A percentile compares a stretch with the other conserved stretches of the same genome.
These are phyloP conservation scores for Flaveria ramosissima DNA, from an alignment of 129 eudicot genomes.

Conservation along the genomic window DNA sequence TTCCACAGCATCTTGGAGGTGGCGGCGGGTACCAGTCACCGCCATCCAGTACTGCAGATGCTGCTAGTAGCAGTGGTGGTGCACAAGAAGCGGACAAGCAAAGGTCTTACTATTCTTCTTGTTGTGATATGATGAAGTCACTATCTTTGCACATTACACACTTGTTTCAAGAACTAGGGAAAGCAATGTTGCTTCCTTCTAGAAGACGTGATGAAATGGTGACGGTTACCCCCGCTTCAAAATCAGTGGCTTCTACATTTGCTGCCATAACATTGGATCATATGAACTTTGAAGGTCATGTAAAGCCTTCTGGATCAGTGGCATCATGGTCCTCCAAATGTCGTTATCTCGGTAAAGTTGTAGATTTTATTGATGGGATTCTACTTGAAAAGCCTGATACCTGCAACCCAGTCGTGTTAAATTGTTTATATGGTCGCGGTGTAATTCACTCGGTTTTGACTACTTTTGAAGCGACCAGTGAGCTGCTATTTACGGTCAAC, in stretches of 20 bases:
- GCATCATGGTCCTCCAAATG: constrained; percentile 81
- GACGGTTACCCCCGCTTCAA: constrained; percentile 76
- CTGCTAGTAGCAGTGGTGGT: constrained; percentile 36
- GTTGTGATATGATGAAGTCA: constrained; percentile 84
- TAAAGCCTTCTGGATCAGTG: constrained; percentile 67
- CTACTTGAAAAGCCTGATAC: constrained; percentile 84
- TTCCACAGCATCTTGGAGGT: constrained; percentile 61
- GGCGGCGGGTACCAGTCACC: constrained; percentile 44
- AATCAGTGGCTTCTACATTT: constrained; percentile 79
- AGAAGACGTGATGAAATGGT: constrained; percentile 85
- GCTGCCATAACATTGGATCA: constrained; percentile 73
- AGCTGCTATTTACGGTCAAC: constrained; percentile 76
- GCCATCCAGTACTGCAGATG: constrained; percentile 53
- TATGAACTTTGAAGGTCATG: constrained; percentile 80
- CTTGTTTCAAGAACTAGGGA: constrained; percentile 95
- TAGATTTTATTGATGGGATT: constrained; percentile 78
- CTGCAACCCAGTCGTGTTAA: constrained; percentile 76
- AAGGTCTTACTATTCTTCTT: constrained; percentile 70
- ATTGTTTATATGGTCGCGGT: constrained; percentile 84
- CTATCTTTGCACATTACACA: constrained; percentile 77
- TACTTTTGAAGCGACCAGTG: constrained; percentile 94
- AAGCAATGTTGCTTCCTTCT: constrained; percentile 83
- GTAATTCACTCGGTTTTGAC: constrained; percentile 79
- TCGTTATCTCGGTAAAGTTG: constrained; percentile 86
- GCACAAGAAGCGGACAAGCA: constrained; percentile 65